Conservation (phyloP, 1,139 yeast genomes). For the Geotrichum siamense region DNA sequence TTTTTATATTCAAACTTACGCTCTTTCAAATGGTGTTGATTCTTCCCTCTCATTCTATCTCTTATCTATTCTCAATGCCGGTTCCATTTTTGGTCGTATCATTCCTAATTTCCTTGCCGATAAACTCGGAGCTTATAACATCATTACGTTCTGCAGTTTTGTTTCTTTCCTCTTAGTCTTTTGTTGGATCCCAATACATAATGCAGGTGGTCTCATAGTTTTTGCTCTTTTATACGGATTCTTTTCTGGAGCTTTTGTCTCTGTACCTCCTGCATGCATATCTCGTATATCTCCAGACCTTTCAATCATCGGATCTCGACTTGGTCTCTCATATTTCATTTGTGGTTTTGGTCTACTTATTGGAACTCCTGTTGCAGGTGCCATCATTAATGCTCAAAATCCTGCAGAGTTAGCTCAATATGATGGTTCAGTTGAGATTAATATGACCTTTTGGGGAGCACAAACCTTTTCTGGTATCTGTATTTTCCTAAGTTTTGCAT, state of each 20-base stretch:
- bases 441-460: conserved; percentile 6
- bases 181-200: conserved; percentile 38
- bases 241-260: conserved; percentile 41
- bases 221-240: conserved; percentile 45
- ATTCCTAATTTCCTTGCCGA: conserved; percentile 45
- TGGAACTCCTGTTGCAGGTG: conserved; percentile 50
- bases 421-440: neutral
- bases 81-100: conserved; percentile 45
- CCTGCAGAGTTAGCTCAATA: neutral
- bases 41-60: conserved; percentile 26
- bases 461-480: conserved; percentile 9
- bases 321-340: conserved; percentile 55
- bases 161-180: conserved; percentile 26
- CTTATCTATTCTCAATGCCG: conserved; percentile 48
- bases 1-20: conserved; percentile 34
- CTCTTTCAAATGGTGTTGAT: conserved; percentile 24
- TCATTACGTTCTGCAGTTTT: conserved; percentile 32
- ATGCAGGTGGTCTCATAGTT: conserved; percentile 40
- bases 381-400: conserved; percentile 30
- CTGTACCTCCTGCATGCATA: conserved; percentile 40
- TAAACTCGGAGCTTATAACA: conserved; percentile 42
- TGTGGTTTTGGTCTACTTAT: conserved; percentile 47
- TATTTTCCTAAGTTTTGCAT: conserved; percentile 3
- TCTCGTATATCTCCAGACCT: conserved; percentile 49
- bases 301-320: conserved; percentile 39